phyloP scores from a whole-genome alignment of 768 basidiomycete species.

The Pholiota conissans region DNA sequence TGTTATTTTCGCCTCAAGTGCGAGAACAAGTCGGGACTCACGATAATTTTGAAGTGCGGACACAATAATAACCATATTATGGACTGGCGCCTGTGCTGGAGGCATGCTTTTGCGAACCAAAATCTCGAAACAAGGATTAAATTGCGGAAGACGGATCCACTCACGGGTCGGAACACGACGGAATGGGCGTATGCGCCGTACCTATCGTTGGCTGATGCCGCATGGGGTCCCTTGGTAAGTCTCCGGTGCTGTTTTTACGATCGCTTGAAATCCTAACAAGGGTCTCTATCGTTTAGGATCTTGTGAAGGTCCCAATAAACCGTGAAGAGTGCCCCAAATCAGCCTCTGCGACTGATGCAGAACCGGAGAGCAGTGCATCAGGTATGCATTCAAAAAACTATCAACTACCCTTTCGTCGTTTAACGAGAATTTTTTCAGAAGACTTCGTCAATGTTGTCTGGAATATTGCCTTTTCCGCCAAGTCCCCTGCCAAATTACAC shows the following conservation, averaged over 20 bases:
- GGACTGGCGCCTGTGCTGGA: constrained; percentile 27
- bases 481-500: constrained; percentile 21
- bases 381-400: too few relatives aligned
- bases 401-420: too few relatives aligned
- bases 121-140: constrained; percentile 32
- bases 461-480: constrained; percentile 31
- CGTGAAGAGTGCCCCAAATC: constrained; percentile 22
- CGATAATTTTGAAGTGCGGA: neutral
- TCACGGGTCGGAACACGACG: constrained; percentile 22
- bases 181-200: constrained; percentile 34
- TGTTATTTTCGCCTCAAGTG: neutral
- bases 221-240: constrained; percentile 32
- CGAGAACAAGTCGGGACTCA: neutral
- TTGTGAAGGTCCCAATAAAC: constrained; percentile 30
- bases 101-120: constrained; percentile 23
- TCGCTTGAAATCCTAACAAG: too few relatives aligned
- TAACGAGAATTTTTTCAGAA: neutral
- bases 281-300: constrained; percentile 26
- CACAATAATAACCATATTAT: neutral
- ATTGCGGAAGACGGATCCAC: constrained; percentile 18
- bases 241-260: too few relatives aligned
- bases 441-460: constrained; percentile 32
- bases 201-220: constrained; percentile 19
- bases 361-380: too few relatives aligned
- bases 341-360: neutral